These are phyloP conservation scores for Lipomyces yamanashiensis DNA, from an alignment of 805 yeast genomes.

Conservation along the genomic window DNA sequence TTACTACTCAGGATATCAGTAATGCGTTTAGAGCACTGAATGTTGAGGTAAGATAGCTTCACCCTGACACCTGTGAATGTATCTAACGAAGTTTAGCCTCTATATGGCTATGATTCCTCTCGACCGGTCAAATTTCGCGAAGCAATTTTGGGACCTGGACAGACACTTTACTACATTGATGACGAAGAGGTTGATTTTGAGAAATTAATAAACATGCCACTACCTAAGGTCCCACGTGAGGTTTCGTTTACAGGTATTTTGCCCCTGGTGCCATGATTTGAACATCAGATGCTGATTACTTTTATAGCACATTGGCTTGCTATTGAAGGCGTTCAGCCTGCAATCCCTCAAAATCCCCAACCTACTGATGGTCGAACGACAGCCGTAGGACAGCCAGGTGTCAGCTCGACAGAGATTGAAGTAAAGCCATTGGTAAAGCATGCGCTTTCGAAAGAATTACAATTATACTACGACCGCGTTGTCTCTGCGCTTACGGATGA, in stretches of 20 bases:
- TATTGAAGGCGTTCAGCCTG: conserved; percentile 97
- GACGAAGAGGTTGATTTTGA: conserved; percentile 94
- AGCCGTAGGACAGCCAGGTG: conserved; percentile 43
- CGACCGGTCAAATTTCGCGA: conserved; percentile 80
- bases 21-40: conserved; percentile 83
- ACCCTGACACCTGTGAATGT: background rate
- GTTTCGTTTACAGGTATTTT: conserved; percentile 87
- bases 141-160: conserved; percentile 89
- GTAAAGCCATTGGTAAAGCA: conserved; percentile 93
- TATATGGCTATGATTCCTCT: conserved; percentile 49
- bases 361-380: conserved; percentile 25
- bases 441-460: conserved; percentile 90
- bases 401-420: conserved; percentile 55
- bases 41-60: conserved; percentile 71
- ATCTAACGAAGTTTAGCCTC: conserved; percentile 43
- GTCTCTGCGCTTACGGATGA: conserved; percentile 70
- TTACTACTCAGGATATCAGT: conserved; percentile 80
- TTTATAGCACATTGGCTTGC: conserved; percentile 73
- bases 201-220: conserved; percentile 86
- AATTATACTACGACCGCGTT: conserved; percentile 88
- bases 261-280: background rate
- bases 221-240: conserved; percentile 92
- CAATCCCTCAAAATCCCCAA: conserved; percentile 92
- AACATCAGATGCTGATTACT: background rate
- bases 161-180: conserved; percentile 87